A percentile compares a stretch with the other conserved stretches of the same genome.
Evolutionary conservation across 345 rosid genomes (phyloP).

Genomic region (Rhodamnia argentea): DNA sequence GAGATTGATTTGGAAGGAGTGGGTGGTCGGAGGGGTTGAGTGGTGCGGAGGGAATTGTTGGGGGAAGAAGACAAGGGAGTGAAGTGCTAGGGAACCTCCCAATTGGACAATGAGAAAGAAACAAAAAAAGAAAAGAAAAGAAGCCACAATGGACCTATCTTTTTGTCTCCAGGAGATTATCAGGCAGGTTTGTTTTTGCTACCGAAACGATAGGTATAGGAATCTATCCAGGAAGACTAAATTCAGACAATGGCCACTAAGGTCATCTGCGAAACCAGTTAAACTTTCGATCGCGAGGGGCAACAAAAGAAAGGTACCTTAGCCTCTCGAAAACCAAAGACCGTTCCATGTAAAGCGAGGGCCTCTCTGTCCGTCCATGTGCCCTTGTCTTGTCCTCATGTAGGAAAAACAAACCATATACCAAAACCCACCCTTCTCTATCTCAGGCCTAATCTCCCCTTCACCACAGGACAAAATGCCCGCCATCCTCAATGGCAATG

Average conservation of each 20-base stretch:
- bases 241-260: neutral
- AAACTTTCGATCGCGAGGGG: neutral
- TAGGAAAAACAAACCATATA: constrained; percentile 22
- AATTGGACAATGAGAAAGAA: constrained; percentile 21
- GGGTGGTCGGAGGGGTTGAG: neutral
- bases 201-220: neutral
- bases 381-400: constrained; percentile 41
- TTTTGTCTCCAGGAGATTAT: neutral
- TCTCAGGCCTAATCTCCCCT: neutral
- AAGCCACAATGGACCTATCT: constrained; percentile 32
- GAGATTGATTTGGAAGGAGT: neutral
- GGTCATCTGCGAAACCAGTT: neutral
- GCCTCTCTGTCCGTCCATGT: constrained; percentile 25
- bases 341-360: neutral
- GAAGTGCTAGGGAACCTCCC: constrained; percentile 16
- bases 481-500: constrained; percentile 8
- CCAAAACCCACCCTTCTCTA: neutral
- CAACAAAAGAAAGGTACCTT: neutral
- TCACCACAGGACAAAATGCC: constrained; percentile 10
- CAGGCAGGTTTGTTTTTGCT: neutral
- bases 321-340: neutral
- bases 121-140: neutral
- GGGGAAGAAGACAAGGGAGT: constrained; percentile 24
- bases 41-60: neutral
- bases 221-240: neutral